Evolutionary conservation across 2,329 filamentous ascomycete species (phyloP), one percentile per base, ranked within the genome.

Genomic region (Helotiales sp.): DNA sequence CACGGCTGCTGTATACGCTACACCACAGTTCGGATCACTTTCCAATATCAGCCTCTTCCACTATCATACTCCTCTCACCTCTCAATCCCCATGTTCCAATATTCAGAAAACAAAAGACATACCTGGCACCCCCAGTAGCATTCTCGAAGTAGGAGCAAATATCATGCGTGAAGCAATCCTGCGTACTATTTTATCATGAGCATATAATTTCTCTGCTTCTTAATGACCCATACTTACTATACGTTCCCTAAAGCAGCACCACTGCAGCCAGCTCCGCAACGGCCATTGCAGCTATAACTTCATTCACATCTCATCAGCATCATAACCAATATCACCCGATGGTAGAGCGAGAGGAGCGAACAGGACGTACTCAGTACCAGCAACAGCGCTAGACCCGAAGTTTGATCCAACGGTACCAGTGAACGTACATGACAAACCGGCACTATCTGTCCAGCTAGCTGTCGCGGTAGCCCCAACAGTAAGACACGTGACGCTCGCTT

Each of bases 91-190:
- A n/a, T n/a, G n/a, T n/a, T n/a, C n/a, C n/a, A n/a, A n/a, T n/a
- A n/a, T n/a, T n/a, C n/a, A n/a, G n/a, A n/a, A n/a, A n/a, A n/a
- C n/a, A n/a, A n/a, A n/a, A 29, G n/a, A 52, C 67, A 59, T 65
- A 78, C 78, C 73, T 77, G 0, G 76, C 69, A 2, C 78, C 78
- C 7, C 76, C 76, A n/a, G 69, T 75, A 1, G 78, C 77, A 51
- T 75, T 75, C 29, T 80, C 75, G 58, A 81, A 81, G 61, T 77
- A 81, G 3, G 77, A 79, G 65, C 79, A 81, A 12, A 81, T 74
- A 49, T 81, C 79, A 54, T 81, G 79, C 0, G 74, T 76, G 61
- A 77, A 80, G 63, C 79, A 81, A 50, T 81, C 76, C 59, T 79
- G 78, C 0, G 78, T 80, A 56, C 61, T 62, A 27, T 8, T 22